phyloP scores from a whole-genome alignment of 345 rosid species.

The Salix exigua region DNA sequence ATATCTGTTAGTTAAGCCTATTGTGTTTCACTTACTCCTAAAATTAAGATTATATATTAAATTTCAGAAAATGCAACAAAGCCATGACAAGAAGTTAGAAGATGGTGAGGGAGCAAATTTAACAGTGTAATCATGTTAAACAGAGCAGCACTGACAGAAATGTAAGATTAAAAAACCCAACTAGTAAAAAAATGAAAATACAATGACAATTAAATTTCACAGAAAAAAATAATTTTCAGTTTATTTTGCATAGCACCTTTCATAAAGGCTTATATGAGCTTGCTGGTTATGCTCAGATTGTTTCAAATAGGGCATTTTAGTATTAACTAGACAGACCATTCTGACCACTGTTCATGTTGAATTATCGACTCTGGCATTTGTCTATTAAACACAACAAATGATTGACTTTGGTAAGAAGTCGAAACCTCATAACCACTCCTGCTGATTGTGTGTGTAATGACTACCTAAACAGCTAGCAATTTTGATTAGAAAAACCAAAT shows the following conservation, averaged over 20 bases:
- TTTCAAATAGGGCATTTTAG: not conserved
- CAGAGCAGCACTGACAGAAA: too few species aligned
- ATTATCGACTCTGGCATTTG: not conserved
- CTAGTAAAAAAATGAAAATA: too few species aligned
- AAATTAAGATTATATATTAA: not conserved
- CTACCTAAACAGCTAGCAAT: not conserved
- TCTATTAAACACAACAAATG: not conserved
- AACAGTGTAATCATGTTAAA: too few species aligned
- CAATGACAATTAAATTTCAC: too few species aligned
- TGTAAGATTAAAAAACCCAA: too few species aligned
- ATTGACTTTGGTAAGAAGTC: not conserved
- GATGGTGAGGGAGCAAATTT: too few species aligned
- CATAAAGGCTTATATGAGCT: not conserved
- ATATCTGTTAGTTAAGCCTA: not conserved
- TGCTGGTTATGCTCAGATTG: not conserved
- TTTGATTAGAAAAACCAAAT: not conserved
- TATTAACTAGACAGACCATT: not conserved
- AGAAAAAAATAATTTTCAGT: too few species aligned
- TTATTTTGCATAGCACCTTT: too few species aligned
- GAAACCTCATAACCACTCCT: not conserved
- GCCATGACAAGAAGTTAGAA: not conserved
- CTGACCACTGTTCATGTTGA: not conserved
- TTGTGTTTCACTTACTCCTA: not conserved
- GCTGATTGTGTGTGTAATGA: too few species aligned
- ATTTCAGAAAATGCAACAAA: not conserved